phyloP scores from a whole-genome alignment of 495 filamentous ascomycete species.

The Aspergillus sparsus region DNA sequence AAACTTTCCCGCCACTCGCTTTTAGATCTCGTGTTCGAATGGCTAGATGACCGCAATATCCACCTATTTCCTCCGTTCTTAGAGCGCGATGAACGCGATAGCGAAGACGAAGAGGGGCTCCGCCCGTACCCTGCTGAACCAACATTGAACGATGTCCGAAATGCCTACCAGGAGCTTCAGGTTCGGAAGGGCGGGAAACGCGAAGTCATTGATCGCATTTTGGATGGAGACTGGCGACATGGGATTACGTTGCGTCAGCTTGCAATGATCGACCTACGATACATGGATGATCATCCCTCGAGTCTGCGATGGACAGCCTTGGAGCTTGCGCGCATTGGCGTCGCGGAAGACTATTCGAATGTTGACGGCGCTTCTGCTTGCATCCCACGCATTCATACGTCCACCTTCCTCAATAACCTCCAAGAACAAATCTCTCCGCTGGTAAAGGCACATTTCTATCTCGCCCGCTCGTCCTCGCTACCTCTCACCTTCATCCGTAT shows the following conservation, averaged over 20 bases:
- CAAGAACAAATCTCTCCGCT: constrained; percentile 69
- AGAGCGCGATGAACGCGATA: constrained; percentile 28
- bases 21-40: constrained; percentile 66
- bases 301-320: constrained; percentile 77
- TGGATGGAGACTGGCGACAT: constrained; percentile 80
- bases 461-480: constrained; percentile 61
- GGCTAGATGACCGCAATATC: constrained; percentile 67
- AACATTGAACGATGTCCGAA: constrained; percentile 61
- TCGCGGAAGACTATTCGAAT: not conserved
- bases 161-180: constrained; percentile 58
- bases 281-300: constrained; percentile 74
- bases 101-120: constrained; percentile 39
- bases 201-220: constrained; percentile 73
- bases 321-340: constrained; percentile 48
- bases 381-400: constrained; percentile 73
- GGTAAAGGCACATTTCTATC: constrained; percentile 77
- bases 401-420: constrained; percentile 72
- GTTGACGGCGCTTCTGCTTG: constrained; percentile 44
- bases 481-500: constrained; percentile 73
- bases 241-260: constrained; percentile 76
- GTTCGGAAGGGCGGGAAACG: constrained; percentile 66
- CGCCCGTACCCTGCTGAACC: constrained; percentile 63
- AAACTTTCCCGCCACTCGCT: constrained; percentile 71
- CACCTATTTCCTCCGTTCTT: constrained; percentile 51
- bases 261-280: constrained; percentile 75